Conservation (phyloP, 2,329 filamentous ascomycete species). For the Myriosclerotinia duriaeana region DNA sequence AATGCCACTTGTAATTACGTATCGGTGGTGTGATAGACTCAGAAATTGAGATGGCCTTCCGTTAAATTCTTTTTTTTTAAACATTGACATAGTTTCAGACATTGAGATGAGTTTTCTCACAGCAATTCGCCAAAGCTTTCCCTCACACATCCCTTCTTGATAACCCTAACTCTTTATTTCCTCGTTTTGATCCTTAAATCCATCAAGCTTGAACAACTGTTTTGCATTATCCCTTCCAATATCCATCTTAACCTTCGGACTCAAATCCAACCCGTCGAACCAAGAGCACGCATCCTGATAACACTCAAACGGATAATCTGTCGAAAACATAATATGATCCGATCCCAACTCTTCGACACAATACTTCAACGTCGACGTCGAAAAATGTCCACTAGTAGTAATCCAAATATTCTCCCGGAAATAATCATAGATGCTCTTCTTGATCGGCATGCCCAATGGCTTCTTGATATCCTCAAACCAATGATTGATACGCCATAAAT, state of each 20-base stretch:
- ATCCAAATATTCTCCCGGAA: conserved; percentile 57
- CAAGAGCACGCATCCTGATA: conserved; percentile 46
- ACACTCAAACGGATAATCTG: conserved; percentile 55
- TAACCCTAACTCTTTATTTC: not conserved
- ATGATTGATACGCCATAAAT: conserved; percentile 52
- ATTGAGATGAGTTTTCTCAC: not conserved
- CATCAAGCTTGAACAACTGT: conserved; percentile 42
- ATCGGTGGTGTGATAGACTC: too few relatives aligned
- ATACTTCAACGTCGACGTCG: conserved; percentile 52
- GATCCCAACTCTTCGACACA: conserved; percentile 50
- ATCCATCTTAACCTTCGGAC: conserved; percentile 42
- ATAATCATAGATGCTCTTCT: conserved; percentile 51
- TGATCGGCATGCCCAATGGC: conserved; percentile 42
- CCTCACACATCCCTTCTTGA: too few relatives aligned
- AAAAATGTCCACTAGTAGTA: conserved; percentile 58
- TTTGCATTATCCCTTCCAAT: conserved; percentile 50
- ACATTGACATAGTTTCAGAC: too few relatives aligned
- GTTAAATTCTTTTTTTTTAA: too few relatives aligned
- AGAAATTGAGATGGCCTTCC: too few relatives aligned
- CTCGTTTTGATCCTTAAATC: conserved; percentile 5
- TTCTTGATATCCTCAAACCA: conserved; percentile 57
- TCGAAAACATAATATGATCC: conserved; percentile 53
- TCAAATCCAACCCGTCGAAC: conserved; percentile 45
- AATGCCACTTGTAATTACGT: too few relatives aligned
- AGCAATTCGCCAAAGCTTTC: not conserved